phyloP scores from a whole-genome alignment of 2,329 filamentous ascomycete genomes.

The Fusarium sp. region DNA sequence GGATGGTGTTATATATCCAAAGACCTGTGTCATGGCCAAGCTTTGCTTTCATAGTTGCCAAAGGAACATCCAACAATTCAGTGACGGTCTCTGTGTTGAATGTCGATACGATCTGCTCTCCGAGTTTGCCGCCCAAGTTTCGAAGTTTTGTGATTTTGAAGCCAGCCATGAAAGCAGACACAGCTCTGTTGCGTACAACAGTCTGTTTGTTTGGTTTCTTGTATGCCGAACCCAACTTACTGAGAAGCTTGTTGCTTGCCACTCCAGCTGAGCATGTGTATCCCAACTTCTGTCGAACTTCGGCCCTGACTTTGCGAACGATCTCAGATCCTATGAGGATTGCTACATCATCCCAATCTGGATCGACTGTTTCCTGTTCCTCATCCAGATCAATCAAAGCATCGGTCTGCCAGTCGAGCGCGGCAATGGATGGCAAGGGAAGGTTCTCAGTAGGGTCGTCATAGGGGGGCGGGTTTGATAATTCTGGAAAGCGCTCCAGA shows the following conservation, averaged over 20 bases:
- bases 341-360: conserved; percentile 96
- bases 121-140: conserved; percentile 94
- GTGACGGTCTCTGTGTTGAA: conserved; percentile 84
- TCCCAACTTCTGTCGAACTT: conserved; percentile 74
- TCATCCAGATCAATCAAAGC: conserved; percentile 82
- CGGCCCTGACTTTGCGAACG: conserved; percentile 76
- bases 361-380: conserved; percentile 79
- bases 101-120: conserved; percentile 81
- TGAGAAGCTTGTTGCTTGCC: conserved; percentile 92
- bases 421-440: conserved; percentile 74
- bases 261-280: conserved; percentile 95
- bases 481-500: conserved; percentile 79
- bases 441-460: conserved; percentile 77
- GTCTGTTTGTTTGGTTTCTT: conserved; percentile 97
- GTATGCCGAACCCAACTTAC: conserved; percentile 89
- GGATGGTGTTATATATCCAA: conserved; percentile 86
- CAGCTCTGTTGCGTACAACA: conserved; percentile 86
- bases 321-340: conserved; percentile 91
- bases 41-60: conserved; percentile 80
- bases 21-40: conserved; percentile 85
- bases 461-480: conserved; percentile 72
- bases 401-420: conserved; percentile 85
- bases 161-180: conserved; percentile 78
- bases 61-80: conserved; percentile 76
- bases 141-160: conserved; percentile 97